Base-by-base conservation (phyloP, 257 asterid species). In the Fraxinus excelsior region DNA sequence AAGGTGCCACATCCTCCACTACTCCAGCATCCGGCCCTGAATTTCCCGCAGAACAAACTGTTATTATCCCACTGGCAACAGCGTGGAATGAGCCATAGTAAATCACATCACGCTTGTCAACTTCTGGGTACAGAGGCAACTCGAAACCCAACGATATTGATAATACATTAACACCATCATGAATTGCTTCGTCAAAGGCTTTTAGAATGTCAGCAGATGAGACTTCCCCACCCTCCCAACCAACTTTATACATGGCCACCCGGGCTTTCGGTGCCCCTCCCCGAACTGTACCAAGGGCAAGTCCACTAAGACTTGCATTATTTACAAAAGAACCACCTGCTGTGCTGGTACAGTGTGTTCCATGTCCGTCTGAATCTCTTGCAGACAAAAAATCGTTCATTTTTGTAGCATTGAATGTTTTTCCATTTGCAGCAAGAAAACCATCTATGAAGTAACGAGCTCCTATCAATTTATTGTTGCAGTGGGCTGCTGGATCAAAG, bases 211-310 rank as follows among this genome's bases (percentile, higher is more conserved):
- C 90, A 0, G 68, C 74, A 6, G 80, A 70, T n/a, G 88, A 38
- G 44, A 7, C 38, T 4, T 5, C 8, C 84, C 0, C 44, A 19
- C 2, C 1, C 0, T 37, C 21, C 87, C 89, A 86, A 72, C 85
- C 80, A 8, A 76, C 92, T 80, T 85, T 88, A 78, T 86, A 88
- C 28, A 80, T 37, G 16, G 92, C 89, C 56, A 88, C 67, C 0
- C 89, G 84, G 18, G 92, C 89, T 0, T 35, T 73, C 0, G 90
- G 88, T 28, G 87, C 92, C 0, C 92, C 92, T 1, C 92, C 92
- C 44, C 89, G 72, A 0, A 83, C 80, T 0, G 87, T 84, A 29
- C 92, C 90, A 2, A 18, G 16, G 0, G 78, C 90, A 7, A 84
- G 85, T 0, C 87, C 86, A 1, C 70, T 2, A 72, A 58, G 79